Percentiles rank a stretch among this genome's conserved stretches.
Evolutionary conservation across 1,284 basidiomycete species (phyloP).

Genomic region (Paramarasmius palmivorus): DNA sequence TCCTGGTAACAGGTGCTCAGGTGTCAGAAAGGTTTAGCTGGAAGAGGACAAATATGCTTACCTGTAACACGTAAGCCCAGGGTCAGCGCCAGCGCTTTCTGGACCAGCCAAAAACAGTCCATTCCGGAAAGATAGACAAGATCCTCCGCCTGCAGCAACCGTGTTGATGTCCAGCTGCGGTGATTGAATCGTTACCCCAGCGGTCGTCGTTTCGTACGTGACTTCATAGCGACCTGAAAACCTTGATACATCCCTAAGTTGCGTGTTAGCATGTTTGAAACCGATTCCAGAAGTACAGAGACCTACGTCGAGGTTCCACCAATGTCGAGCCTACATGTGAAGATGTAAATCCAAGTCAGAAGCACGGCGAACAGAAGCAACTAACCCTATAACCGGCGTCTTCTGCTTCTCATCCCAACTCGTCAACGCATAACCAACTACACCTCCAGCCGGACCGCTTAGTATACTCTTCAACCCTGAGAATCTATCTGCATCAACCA

Average conservation of each 20-base stretch:
- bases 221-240: conserved; percentile 86
- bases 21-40: conserved; percentile 3
- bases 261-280: no score
- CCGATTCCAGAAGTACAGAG: no score
- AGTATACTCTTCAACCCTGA: conserved; percentile 88
- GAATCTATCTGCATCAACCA: conserved; percentile 86
- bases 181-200: conserved; percentile 86
- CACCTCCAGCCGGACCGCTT: conserved; percentile 87
- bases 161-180: conserved; percentile 91
- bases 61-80: conserved; percentile 83
- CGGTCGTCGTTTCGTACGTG: conserved; percentile 90
- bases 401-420: conserved; percentile 73
- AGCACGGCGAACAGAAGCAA: conserved; percentile 10
- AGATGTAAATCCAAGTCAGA: background rate
- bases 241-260: conserved; percentile 71
- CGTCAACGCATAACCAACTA: conserved; percentile 85
- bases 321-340: conserved; percentile 59
- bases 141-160: conserved; percentile 87
- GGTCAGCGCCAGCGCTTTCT: conserved; percentile 82
- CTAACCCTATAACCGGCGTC: conserved; percentile 75
- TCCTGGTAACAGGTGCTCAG: no score
- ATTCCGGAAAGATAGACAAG: conserved; percentile 78
- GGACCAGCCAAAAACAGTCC: conserved; percentile 85
- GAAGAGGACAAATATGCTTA: conserved; percentile 26
- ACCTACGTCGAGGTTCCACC: conserved; percentile 79